phyloP scores from a whole-genome alignment of 331 rosid species.

The Acacia concinna region DNA sequence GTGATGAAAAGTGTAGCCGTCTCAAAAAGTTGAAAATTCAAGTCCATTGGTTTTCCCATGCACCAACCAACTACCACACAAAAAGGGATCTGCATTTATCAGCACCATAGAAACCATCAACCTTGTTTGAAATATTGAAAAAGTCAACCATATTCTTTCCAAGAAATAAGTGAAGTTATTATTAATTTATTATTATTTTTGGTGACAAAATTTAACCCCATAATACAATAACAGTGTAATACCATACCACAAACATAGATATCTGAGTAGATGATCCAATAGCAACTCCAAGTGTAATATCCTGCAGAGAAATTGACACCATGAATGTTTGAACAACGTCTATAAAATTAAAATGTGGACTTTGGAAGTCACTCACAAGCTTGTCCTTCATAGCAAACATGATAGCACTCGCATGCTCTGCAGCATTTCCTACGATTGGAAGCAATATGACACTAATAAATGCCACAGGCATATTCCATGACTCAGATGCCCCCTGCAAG shows the following conservation, averaged over 20 bases:
- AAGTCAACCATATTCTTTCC: neutral
- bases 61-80: constrained; percentile 70
- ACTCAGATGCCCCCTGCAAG: constrained; percentile 25
- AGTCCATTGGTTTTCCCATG: constrained; percentile 71
- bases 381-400: constrained; percentile 76
- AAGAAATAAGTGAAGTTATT: neutral
- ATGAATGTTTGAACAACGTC: constrained; percentile 5
- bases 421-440: constrained; percentile 47
- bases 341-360: neutral
- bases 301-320: constrained; percentile 37
- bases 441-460: constrained; percentile 67
- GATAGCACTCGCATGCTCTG: constrained; percentile 57
- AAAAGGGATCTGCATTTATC: constrained; percentile 57
- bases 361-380: constrained; percentile 48
- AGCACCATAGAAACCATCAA: neutral
- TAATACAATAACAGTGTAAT: neutral
- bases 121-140: neutral
- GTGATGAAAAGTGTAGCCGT: constrained; percentile 69
- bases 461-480: constrained; percentile 54
- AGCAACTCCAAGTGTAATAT: constrained; percentile 69
- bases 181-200: neutral
- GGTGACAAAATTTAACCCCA: neutral
- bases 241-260: constrained; percentile 66
- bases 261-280: constrained; percentile 73
- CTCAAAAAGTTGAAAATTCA: constrained; percentile 68